These are phyloP conservation scores for Ophiostoma sp. DNA, from an alignment of 2,329 filamentous ascomycete genomes.

Conservation along the genomic window DNA sequence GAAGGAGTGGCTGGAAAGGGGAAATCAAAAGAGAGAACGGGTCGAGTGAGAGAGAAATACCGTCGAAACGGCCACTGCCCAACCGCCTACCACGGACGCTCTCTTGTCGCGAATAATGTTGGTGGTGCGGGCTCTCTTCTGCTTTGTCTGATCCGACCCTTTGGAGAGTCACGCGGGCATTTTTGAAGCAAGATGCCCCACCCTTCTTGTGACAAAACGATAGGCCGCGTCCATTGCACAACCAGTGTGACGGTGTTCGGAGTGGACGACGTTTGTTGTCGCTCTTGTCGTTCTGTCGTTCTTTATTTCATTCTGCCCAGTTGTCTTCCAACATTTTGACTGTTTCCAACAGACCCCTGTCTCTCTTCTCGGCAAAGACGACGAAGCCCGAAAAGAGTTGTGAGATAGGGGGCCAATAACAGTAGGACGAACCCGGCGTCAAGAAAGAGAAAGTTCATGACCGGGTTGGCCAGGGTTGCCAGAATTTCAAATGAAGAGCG, in stretches of 20 bases:
- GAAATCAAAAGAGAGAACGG: background rate
- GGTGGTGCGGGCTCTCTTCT: constrained; percentile 4
- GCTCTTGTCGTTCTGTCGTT: background rate
- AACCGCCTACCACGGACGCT: background rate
- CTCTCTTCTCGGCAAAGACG: background rate
- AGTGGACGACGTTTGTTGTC: background rate
- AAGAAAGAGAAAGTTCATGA: background rate
- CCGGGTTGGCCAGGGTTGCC: background rate
- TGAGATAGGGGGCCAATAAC: background rate
- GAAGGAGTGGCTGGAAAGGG: background rate
- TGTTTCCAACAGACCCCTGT: constrained; percentile 3
- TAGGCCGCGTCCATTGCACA: background rate
- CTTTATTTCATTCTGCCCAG: background rate
- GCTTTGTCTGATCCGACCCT: background rate
- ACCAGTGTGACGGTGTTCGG: background rate
- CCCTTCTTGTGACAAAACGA: background rate
- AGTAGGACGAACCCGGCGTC: background rate
- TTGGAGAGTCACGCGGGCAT: constrained; percentile 17
- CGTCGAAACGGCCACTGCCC: background rate
- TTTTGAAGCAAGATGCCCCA: background rate
- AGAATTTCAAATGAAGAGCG: background rate
- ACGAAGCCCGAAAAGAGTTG: background rate
- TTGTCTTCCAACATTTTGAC: background rate
- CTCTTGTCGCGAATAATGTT: background rate
- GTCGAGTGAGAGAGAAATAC: background rate